Percentiles rank a stretch among this genome's conserved stretches.
These are phyloP conservation scores for Rhododendron molle DNA, from an alignment of 148 eudicot species.

Conservation along the genomic window DNA sequence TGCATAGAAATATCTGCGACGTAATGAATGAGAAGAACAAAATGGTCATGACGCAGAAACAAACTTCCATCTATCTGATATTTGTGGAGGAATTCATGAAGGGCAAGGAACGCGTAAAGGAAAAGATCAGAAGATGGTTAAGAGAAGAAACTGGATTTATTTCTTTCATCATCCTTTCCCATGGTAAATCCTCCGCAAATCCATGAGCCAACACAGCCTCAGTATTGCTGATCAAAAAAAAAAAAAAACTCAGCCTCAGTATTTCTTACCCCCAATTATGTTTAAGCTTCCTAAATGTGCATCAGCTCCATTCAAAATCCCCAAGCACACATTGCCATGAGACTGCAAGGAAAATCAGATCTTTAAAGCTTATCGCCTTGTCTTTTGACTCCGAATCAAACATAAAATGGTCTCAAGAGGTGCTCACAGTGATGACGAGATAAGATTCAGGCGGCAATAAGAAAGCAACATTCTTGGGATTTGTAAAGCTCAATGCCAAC, in stretches of 20 bases:
- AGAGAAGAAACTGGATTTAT: background rate
- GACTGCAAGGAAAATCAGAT: constrained; percentile 13
- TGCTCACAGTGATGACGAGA: constrained; percentile 17
- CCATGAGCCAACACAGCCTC: background rate
- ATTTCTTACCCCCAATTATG: constrained; percentile 20
- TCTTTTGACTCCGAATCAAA: too few species aligned
- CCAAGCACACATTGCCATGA: constrained; percentile 23
- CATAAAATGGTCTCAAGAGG: background rate
- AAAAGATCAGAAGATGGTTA: background rate
- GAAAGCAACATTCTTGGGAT: constrained; percentile 11
- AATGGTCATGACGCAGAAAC: background rate
- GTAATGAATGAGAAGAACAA: background rate
- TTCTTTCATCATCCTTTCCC: background rate
- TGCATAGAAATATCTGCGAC: constrained; percentile 13
- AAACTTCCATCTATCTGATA: background rate
- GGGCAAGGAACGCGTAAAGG: background rate
- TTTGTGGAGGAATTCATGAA: background rate
- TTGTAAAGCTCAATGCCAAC: constrained; percentile 9
- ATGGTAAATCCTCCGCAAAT: background rate
- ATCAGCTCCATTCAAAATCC: constrained; percentile 17
- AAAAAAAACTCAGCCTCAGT: background rate
- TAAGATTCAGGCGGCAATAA: constrained; percentile 16
- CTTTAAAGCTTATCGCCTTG: background rate
- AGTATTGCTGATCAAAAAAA: background rate
- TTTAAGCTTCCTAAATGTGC: constrained; percentile 14